phyloP scores from a whole-genome alignment of 306 rosid species.

The Dryas drummondii region DNA sequence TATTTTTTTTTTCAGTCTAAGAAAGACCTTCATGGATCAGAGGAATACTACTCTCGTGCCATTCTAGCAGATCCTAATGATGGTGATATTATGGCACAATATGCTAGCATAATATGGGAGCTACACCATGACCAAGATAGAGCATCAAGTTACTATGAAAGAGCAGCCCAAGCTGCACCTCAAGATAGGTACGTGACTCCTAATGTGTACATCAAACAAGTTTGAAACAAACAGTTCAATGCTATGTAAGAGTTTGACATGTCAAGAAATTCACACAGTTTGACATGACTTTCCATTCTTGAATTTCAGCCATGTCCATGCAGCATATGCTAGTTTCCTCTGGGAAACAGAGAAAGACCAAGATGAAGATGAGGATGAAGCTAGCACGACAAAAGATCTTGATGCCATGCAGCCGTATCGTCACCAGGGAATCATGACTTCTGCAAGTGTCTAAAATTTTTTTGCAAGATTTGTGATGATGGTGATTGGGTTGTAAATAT shows the following conservation, averaged over 20 bases:
- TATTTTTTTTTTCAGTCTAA: conserved; percentile 42
- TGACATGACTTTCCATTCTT: conserved; percentile 18
- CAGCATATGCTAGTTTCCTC: conserved; percentile 82
- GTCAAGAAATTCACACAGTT: neutral
- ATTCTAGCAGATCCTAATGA: conserved; percentile 71
- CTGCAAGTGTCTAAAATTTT: conserved; percentile 41
- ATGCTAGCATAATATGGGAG: conserved; percentile 84
- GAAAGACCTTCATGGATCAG: conserved; percentile 54
- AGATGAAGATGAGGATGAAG: conserved; percentile 9
- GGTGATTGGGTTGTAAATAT: neutral
- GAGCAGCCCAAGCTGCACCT: conserved; percentile 81
- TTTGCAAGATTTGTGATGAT: neutral
- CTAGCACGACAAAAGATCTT: conserved; percentile 4
- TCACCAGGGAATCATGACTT: conserved; percentile 42
- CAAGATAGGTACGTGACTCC: conserved; percentile 52
- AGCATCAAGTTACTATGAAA: conserved; percentile 66
- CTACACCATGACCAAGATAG: conserved; percentile 59
- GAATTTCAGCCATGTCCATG: conserved; percentile 76
- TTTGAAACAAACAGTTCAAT: neutral
- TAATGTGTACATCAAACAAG: neutral
- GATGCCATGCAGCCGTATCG: conserved; percentile 24
- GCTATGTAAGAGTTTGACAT: too few species aligned
- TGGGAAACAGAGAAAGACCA: conserved; percentile 75
- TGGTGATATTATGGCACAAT: conserved; percentile 69
- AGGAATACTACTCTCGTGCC: conserved; percentile 75